Evolutionary conservation across 2,329 filamentous ascomycete genomes (phyloP).

Genomic region (Trichoderma simmonsii): DNA sequence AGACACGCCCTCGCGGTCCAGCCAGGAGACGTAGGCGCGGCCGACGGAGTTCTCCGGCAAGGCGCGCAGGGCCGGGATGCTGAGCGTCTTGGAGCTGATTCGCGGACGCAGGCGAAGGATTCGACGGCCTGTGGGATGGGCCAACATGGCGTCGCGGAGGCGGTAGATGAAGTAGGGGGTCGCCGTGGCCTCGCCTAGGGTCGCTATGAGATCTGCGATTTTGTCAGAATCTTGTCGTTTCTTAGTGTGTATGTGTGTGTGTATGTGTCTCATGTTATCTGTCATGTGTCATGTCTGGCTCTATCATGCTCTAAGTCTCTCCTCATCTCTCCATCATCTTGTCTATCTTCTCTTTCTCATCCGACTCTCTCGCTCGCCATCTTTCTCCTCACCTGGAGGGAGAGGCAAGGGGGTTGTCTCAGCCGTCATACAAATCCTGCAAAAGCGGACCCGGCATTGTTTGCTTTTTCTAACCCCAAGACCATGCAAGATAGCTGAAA

Average conservation of each 20-base stretch:
- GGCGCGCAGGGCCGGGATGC: conserved; percentile 65
- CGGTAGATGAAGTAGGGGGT: conserved; percentile 93
- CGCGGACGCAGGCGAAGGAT: conserved; percentile 89
- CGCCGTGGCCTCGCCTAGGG: conserved; percentile 90
- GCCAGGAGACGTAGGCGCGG: conserved; percentile 78
- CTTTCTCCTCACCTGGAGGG: neutral
- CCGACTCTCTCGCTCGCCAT: neutral
- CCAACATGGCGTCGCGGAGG: conserved; percentile 88
- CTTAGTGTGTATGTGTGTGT: neutral
- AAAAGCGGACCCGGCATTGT: neutral
- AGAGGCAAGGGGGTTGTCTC: neutral
- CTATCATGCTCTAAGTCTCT: neutral
- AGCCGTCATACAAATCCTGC: neutral
- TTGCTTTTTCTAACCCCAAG: neutral
- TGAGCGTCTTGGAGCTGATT: conserved; percentile 71
- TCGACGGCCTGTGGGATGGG: conserved; percentile 75
- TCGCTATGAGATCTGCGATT: conserved; percentile 77
- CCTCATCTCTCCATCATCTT: neutral
- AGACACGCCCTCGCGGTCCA: conserved; percentile 90
- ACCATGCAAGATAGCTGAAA: neutral
- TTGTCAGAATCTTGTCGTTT: neutral
- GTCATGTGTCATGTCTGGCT: neutral
- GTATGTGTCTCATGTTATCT: neutral
- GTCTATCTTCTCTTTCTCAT: neutral
- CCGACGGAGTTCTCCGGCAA: conserved; percentile 75